Evolutionary conservation across 139 green algal species (phyloP).

Genomic region (Chlorokybus atmophyticus): DNA sequence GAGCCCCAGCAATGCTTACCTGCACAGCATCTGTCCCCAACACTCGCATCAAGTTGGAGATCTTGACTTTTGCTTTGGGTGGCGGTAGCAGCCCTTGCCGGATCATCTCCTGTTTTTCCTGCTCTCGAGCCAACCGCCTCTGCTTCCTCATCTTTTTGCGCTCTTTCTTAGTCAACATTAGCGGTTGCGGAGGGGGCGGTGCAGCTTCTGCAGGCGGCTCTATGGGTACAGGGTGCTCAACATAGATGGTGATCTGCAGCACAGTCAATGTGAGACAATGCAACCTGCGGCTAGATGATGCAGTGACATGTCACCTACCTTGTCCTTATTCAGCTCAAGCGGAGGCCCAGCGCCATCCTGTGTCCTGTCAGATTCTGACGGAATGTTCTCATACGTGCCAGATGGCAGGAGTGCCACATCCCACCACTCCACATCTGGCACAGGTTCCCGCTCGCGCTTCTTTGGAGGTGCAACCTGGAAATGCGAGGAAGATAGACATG

Average conservation of each 20-base stretch:
- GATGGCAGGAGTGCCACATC: slow-evolving; percentile 4
- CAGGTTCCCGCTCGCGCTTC: slow-evolving; percentile 25
- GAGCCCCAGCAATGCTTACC: too few relatives aligned
- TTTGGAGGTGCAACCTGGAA: neutral
- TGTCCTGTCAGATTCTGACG: neutral
- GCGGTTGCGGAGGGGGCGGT: slow-evolving; percentile 53
- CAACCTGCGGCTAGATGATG: too few relatives aligned
- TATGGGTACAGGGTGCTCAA: slow-evolving; percentile 60
- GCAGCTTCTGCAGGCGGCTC: slow-evolving; percentile 72
- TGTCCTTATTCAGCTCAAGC: too few relatives aligned
- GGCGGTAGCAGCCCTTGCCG: slow-evolving; percentile 82
- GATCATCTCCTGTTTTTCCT: slow-evolving; percentile 96
- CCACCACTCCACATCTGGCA: slow-evolving; percentile 31
- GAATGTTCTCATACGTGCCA: neutral
- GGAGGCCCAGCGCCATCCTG: too few relatives aligned
- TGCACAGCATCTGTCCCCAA: slow-evolving; percentile 66
- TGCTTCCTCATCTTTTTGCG: slow-evolving; percentile 91
- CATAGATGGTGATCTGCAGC: slow-evolving; percentile 32
- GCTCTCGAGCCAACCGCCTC: slow-evolving; percentile 68
- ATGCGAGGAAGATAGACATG: too few relatives aligned
- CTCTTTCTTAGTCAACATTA: slow-evolving; percentile 62
- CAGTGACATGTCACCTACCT: too few relatives aligned
- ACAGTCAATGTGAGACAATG: too few relatives aligned
- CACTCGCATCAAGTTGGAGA: slow-evolving; percentile 90
- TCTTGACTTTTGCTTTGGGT: slow-evolving; percentile 87